These are phyloP conservation scores for Dactylellina sp. DNA, from an alignment of 2,329 filamentous ascomycete species.

Conservation along the genomic window DNA sequence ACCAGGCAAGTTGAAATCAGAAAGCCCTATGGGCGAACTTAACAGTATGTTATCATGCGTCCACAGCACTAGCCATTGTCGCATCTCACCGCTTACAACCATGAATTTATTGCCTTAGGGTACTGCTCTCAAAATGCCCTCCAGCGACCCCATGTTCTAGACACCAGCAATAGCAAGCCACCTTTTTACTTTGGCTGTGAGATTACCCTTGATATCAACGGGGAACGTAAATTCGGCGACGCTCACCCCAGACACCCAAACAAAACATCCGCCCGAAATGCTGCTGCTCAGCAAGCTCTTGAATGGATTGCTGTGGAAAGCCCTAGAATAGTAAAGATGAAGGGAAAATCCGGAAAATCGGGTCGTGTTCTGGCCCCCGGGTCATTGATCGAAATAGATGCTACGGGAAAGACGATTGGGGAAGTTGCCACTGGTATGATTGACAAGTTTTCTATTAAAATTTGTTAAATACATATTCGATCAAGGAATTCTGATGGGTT, in stretches of 20 bases:
- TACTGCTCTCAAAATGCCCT: conserved; percentile 55
- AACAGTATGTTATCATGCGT: conserved; percentile 28
- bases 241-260: conserved; percentile 23
- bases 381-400: conserved; percentile 41
- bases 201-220: conserved; percentile 46
- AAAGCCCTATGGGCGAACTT: conserved; percentile 54
- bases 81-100: not conserved
- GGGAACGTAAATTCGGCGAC: conserved; percentile 38
- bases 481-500: not conserved
- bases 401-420: conserved; percentile 44
- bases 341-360: conserved; percentile 36
- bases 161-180: conserved; percentile 52
- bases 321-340: conserved; percentile 45
- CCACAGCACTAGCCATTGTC: not conserved
- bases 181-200: conserved; percentile 52
- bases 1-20: conserved; percentile 39
- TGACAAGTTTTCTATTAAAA: not conserved
- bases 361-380: conserved; percentile 44
- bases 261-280: conserved; percentile 45
- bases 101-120: conserved; percentile 8
- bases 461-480: no score
- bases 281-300: conserved; percentile 29
- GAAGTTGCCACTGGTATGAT: conserved; percentile 47
- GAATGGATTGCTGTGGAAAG: conserved; percentile 44
- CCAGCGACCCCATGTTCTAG: conserved; percentile 39